Percentiles rank a stretch among this genome's conserved stretches.
phyloP scores from a whole-genome alignment of 2,329 filamentous ascomycete genomes.

The Davidsoniella virescens region DNA sequence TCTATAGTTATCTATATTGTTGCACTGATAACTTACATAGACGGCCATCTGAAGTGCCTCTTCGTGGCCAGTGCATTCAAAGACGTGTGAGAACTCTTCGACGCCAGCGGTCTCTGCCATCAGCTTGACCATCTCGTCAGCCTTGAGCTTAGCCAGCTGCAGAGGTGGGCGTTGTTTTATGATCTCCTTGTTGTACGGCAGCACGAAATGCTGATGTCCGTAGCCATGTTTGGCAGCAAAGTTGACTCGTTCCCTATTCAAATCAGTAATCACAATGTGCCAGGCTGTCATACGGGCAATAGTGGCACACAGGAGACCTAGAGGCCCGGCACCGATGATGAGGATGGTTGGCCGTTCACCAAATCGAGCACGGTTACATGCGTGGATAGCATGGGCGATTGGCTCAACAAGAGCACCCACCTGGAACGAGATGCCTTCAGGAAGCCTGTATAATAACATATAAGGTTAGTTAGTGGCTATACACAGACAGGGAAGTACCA shows the following conservation, averaged over 20 bases:
- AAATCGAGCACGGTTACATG: slow-evolving; percentile 29
- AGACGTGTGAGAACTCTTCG: slow-evolving; percentile 49
- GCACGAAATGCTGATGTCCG: too few relatives aligned
- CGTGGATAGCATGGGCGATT: slow-evolving; percentile 43
- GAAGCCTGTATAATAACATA: too few relatives aligned
- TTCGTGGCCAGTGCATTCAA: slow-evolving; percentile 68
- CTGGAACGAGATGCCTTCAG: slow-evolving; percentile 26
- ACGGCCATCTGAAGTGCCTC: slow-evolving; percentile 60
- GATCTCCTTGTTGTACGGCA: too few relatives aligned
- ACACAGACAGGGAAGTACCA: too few relatives aligned
- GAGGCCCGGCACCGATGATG: slow-evolving; percentile 43
- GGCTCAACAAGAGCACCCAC: slow-evolving; percentile 43
- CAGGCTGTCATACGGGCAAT: slow-evolving; percentile 34
- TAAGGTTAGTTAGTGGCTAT: too few relatives aligned
- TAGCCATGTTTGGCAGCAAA: slow-evolving; percentile 29
- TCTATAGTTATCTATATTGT: too few relatives aligned
- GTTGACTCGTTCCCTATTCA: slow-evolving; percentile 23
- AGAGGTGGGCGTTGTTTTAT: too few relatives aligned
- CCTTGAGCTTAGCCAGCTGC: too few relatives aligned
- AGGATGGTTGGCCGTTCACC: slow-evolving; percentile 28
- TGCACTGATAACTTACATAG: slow-evolving; percentile 31
- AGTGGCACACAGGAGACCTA: slow-evolving; percentile 42
- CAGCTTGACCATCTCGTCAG: too few relatives aligned
- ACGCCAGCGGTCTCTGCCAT: slow-evolving; percentile 20
- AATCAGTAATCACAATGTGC: slow-evolving; percentile 35